Base-by-base conservation (phyloP, 768 basidiomycete species). In the Mycena albidolilacea region DNA sequence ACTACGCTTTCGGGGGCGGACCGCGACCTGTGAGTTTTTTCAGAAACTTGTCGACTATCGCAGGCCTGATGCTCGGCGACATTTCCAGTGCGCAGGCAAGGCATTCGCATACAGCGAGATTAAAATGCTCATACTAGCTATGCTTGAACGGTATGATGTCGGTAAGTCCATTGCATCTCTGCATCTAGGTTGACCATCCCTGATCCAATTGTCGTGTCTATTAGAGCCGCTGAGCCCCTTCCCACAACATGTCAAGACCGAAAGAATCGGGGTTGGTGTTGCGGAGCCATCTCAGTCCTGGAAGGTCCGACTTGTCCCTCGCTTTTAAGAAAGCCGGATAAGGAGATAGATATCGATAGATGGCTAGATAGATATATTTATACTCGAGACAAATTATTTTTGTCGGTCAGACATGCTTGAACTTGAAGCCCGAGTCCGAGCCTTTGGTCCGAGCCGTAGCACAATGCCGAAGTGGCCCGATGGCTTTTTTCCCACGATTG, bases 181-280 rank as follows among this genome's bases (percentile, higher is more conserved):
- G 7, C 15, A 48, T 17, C 46, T 15, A 48, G 41, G 9, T 43
- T 6, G 1, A 14, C 41, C 41, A 14, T 43, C 30, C 14, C 41
- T 48, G 46, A 48, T 48, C 17, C 15, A 48, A 48, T 48, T 7
- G 30, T 17, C 46, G 17, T 17, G 46, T 48, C 17, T 8, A 7
- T 15, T 17, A 48, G 46, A 48, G 5, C 46, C 14, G 12, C 46
- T 48, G 14, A 48, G 14, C 17, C 46, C 46, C 46, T 48, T 48
- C 46, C 46, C 46, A 17, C 14, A 48, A 12, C 50, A 52, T 21
- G 21, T 52, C n/a, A 52, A 52, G 11, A 52, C 50, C 8, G 50
- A 52, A 52, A 52, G n/a, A 48, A 17, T 48, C 46, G 46, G 46
- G 50, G 50, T 52, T 52, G 50, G 50, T 52, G n/a, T 52, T 23